Evolutionary conservation across 2,329 filamentous ascomycete species (phyloP).

Genomic region (Ophiosphaerella korrae): DNA sequence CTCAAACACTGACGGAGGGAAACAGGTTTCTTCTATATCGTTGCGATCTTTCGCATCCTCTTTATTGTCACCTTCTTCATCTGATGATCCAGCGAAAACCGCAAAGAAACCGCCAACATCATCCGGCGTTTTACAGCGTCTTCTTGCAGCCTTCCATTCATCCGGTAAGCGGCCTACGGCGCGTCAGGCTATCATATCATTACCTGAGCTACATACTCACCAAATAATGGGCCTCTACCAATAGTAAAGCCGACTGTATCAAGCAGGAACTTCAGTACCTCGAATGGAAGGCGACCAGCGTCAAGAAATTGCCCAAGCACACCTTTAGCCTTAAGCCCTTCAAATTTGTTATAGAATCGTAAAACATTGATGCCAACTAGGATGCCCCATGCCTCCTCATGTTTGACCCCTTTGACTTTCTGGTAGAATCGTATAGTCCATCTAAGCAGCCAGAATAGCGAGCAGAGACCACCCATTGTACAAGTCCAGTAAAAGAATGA

Average conservation of each 20-base stretch:
- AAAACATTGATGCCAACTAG: no score
- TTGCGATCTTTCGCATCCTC: neutral
- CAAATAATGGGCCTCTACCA: neutral
- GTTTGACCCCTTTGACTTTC: neutral
- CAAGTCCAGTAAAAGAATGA: neutral
- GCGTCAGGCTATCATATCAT: neutral
- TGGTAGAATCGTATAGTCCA: neutral
- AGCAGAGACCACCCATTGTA: neutral
- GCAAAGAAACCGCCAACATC: neutral
- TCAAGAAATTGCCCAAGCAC: neutral
- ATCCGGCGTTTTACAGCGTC: neutral
- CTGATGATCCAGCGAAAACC: neutral
- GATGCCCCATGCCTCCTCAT: neutral
- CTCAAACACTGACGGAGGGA: neutral
- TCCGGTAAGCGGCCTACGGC: neutral
- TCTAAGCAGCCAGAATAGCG: neutral
- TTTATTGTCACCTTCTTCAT: neutral
- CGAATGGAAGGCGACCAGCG: neutral
- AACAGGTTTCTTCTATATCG: neutral
- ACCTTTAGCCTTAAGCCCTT: neutral
- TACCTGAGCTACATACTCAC: neutral
- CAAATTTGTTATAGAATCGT: neutral
- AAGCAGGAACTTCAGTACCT: neutral
- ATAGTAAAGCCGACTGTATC: neutral
- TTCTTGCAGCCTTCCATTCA: neutral